Conservation (phyloP, 2,329 filamentous ascomycete genomes). For the Parastagonospora avenae region DNA sequence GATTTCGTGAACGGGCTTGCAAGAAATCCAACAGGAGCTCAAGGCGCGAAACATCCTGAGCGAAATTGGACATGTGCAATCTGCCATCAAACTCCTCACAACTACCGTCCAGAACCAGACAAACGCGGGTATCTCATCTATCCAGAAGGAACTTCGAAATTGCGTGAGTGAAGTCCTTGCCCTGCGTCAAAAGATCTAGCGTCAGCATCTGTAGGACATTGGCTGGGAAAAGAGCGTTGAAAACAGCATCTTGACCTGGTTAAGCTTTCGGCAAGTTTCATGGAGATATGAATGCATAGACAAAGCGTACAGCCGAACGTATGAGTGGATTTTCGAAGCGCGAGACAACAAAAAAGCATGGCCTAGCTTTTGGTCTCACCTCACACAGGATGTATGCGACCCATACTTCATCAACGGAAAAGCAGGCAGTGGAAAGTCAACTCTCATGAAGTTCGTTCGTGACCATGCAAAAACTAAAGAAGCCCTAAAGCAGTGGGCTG, state of each 20-base stretch:
- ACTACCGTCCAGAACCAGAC: not conserved
- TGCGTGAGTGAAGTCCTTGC: not conserved
- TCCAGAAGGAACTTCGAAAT: not conserved
- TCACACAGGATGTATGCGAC: not conserved
- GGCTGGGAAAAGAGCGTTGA: no score
- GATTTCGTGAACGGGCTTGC: no score
- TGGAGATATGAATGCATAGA: conserved; percentile 17
- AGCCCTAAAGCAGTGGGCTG: conserved; percentile 23
- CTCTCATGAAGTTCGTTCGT: conserved; percentile 40
- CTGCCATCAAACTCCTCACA: not conserved
- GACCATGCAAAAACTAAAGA: conserved; percentile 11
- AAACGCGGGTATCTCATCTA: not conserved
- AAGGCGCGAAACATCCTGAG: not conserved
- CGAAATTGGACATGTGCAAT: not conserved
- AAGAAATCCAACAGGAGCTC: conserved; percentile 3
- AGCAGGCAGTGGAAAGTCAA: conserved; percentile 43
- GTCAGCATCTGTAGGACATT: no score
- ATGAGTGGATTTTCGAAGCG: conserved; percentile 4
- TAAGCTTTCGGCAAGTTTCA: conserved; percentile 15
- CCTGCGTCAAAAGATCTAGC: not conserved
- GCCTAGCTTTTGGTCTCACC: not conserved
- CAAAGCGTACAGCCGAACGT: conserved; percentile 11
- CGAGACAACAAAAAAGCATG: not conserved
- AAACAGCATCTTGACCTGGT: conserved; percentile 11
- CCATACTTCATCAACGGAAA: conserved; percentile 46